Base-by-base conservation (phyloP, 164 flowering plant genomes). In the Sextonia rubra region DNA sequence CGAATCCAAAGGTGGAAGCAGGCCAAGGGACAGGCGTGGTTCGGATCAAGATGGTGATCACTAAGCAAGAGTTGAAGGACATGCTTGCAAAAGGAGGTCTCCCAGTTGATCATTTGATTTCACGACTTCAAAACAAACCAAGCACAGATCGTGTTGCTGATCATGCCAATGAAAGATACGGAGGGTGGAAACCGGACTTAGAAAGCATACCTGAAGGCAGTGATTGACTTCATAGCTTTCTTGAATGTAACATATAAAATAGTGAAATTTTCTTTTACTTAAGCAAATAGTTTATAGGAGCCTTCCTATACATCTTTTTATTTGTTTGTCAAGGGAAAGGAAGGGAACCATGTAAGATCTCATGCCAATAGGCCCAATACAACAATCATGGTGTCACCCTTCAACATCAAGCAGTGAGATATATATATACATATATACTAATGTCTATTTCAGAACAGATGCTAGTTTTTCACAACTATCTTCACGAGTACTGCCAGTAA, bases 21-120 rank as follows among this genome's bases (percentile, higher is more conserved):
- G 78, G 44, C 8, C 48, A 49, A 37, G 79, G 55, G 66, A 68
- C n/a, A 12, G 76, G 77, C 0, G 81, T 78, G 66, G 79, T 85
- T 60, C 86, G 93, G 74, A 80, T 92, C 44, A 90, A 89, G 85
- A 24, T 92, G 70, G 81, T 90, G 23, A 81, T 92, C 58, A 85
- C 83, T 20, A 90, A 85, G 81, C 83, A 83, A 69, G 88, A 92
- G 77, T 74, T 90, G 70, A 77, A 75, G 81, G 89, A 83, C 82
- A 78, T 90, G 85, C 65, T 90, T 23, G 70, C 47, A 6, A 85
- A 81, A 47, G 92, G 85, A 77, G 86, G 77, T 26, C 68, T 83
- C 37, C 69, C 87, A 48, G 71, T 77, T 48, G 80, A 80, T 44
- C 85, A 87, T 3, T 77, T 82, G 79, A 68, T 83, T 47, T 79